phyloP scores from a whole-genome alignment of 2,329 filamentous ascomycete species.

The Chrysoporthe austroafricana region DNA sequence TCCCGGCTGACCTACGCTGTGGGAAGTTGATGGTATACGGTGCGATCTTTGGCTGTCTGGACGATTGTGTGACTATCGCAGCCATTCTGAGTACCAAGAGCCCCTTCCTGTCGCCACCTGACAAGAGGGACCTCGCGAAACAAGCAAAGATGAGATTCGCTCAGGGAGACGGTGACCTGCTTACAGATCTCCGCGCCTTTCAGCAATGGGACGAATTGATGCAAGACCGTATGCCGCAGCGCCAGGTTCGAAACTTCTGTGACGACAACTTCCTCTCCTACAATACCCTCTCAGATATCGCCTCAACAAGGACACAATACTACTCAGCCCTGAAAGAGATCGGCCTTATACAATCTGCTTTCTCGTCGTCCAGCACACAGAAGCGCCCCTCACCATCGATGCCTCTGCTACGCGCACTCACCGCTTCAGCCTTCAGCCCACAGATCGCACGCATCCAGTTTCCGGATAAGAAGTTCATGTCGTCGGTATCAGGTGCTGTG shows the following conservation, averaged over 20 bases:
- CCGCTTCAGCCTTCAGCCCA: constrained; percentile 76
- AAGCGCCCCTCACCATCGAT: constrained; percentile 36
- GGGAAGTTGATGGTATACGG: constrained; percentile 96
- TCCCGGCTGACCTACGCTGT: constrained; percentile 89
- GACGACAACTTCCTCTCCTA: constrained; percentile 82
- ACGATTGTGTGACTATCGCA: constrained; percentile 85
- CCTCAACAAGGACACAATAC: constrained; percentile 84
- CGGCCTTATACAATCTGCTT: constrained; percentile 64
- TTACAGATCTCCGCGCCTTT: constrained; percentile 85
- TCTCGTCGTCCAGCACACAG: constrained; percentile 31
- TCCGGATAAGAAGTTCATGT: constrained; percentile 93
- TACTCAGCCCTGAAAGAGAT: constrained; percentile 84
- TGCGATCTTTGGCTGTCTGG: constrained; percentile 88
- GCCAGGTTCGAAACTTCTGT: constrained; percentile 76
- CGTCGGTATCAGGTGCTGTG: constrained; percentile 84
- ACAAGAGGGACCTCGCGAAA: constrained; percentile 81
- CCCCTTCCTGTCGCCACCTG: constrained; percentile 83
- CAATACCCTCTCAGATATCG: constrained; percentile 85
- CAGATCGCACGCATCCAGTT: constrained; percentile 92
- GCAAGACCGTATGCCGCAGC: constrained; percentile 59
- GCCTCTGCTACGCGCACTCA: constrained; percentile 68
- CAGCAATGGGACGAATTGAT: constrained; percentile 77
- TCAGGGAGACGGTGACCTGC: constrained; percentile 78
- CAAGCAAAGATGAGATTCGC: constrained; percentile 76
- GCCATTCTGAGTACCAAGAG: constrained; percentile 88